Evolutionary conservation across 805 yeast genomes (phyloP), one percentile per base, ranked within the genome.

Genomic region (Candida easanensis): DNA sequence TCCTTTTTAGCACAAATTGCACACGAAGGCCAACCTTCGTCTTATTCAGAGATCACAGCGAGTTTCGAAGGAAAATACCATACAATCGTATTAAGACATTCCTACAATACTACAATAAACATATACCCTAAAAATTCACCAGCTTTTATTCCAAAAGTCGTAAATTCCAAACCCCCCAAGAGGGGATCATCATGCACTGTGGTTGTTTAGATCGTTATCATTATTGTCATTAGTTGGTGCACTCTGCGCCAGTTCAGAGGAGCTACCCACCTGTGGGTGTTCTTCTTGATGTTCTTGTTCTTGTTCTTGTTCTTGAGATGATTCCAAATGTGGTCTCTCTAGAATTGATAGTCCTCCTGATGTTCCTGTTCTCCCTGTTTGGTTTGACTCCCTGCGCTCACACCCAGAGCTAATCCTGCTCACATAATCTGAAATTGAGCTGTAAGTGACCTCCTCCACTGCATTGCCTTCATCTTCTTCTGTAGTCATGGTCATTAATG

Each of bases 381-480:
- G 33, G 19, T 6, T 30, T 8, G 33, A 30, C 11, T 30, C 33
- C 19, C 33, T 16, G 19, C 18, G 36, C 19, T 40, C 54, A 14
- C 37, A 33, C 20, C 36, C 25, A 4, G 57, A 42, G 42, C 56
- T 55, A 18, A 53, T 28, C 15, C 49, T 38, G 13, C 52, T 41
- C n/a, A 56, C 58, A 23, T 53, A 55, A 14, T 53, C 58, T 1
- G 50, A 47, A 15, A 56, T 37, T 9, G 49, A 44, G 13, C 33
- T 23, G 37, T 41, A 45, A 14, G 42, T 31, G 4, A 40, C 39
- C 5, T 16, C 20, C 14, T 42, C 45, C 21, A 5, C 14, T 17
- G 38, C 31, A 9, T 36, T 14, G 19, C 30, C 30, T 5, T 30
- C 38, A 1, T 46, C 50, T 18, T 48, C 58, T 9, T 44, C 54